Base-by-base conservation (phyloP, 2,329 filamentous ascomycete species). In the Claviceps monticola region DNA sequence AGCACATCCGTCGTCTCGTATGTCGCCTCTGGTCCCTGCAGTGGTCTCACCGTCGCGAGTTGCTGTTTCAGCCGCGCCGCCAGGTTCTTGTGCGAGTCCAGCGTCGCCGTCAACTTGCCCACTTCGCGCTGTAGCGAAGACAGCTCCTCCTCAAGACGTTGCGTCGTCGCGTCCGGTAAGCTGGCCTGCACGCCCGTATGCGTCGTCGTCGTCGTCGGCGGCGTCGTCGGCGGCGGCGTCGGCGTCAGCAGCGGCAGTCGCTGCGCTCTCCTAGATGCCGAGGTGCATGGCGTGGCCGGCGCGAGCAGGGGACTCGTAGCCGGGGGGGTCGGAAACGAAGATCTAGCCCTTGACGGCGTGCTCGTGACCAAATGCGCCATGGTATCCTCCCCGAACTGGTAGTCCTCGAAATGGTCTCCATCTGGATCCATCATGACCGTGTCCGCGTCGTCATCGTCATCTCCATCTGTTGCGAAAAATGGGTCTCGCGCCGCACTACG, bases 281-380 rank as follows among this genome's bases (percentile, higher is more conserved):
- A 34, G 29, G 9, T 34, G 9, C 29, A 34, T 34, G 29, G 29
- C 1, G 72, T 71, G 0, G 59, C 53, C 21, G 42, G 42, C 42
- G 8, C 21, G 19, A 65, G 54, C 0, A 64, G 56, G 1, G 74
- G 74, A 43, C 77, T 80, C 0, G 78, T 80, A 2, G 72, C 70
- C 1, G 78, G 78, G 0, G 78, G 78, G 0, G 76, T 78, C 4
- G 73, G 72, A 55, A 80, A 79, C 0, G 75, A 78, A n/a, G 64
- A 60, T 45, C 64, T 61, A 43, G 64, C 61, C 16, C 66, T 59
- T 2, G 71, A 70, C 0, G 77, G 77, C 3, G 77, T 80, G 60
- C 77, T 74, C 57, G 71, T 73, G 7, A 68, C 63, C 2, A 79
- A 58, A 34, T 79, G 74, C 0, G 70, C 72, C 62, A 77, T 68